phyloP scores from a whole-genome alignment of 495 filamentous ascomycete species.

The Entonaema liquescens region DNA sequence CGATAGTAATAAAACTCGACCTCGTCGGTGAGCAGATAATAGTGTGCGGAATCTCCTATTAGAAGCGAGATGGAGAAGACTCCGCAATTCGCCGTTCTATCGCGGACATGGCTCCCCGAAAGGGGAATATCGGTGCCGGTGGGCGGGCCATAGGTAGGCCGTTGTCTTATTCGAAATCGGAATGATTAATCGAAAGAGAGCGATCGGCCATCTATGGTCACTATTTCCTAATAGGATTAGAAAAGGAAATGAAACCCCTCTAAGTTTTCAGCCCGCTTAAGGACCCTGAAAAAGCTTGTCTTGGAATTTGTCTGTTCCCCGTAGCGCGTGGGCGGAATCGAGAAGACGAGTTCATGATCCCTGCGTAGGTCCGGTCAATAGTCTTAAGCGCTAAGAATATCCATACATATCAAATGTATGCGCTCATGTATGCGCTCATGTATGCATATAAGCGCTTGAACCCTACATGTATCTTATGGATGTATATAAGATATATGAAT shows the following conservation, averaged over 20 bases:
- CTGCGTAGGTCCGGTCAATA: conserved; percentile 31
- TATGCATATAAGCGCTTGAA: not conserved
- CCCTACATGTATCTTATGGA: too few species aligned
- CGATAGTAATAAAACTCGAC: conserved; percentile 12
- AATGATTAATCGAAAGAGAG: conserved; percentile 4
- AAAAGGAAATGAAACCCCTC: not conserved
- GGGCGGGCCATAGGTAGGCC: not conserved
- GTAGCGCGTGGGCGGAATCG: conserved; percentile 26
- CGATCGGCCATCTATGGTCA: not conserved
- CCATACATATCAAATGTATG: not conserved
- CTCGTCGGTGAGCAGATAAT: conserved; percentile 14
- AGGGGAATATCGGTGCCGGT: conserved; percentile 18
- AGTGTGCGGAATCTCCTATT: conserved; percentile 8
- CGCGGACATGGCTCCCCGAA: conserved; percentile 28
- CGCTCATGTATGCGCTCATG: not conserved
- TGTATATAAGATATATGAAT: not conserved
- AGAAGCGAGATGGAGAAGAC: not conserved
- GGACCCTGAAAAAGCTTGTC: conserved; percentile 32
- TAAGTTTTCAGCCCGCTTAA: conserved; percentile 4
- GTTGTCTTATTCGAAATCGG: conserved; percentile 10
- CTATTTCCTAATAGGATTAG: not conserved
- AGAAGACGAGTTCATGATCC: conserved; percentile 23
- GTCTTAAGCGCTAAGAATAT: conserved; percentile 29
- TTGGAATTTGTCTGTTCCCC: conserved; percentile 7
- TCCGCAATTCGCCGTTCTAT: conserved; percentile 24